Evolutionary conservation across 176 grass and related monocot species (phyloP), one percentile per base, ranked within the genome.

Genomic region (Musa acuminata): DNA sequence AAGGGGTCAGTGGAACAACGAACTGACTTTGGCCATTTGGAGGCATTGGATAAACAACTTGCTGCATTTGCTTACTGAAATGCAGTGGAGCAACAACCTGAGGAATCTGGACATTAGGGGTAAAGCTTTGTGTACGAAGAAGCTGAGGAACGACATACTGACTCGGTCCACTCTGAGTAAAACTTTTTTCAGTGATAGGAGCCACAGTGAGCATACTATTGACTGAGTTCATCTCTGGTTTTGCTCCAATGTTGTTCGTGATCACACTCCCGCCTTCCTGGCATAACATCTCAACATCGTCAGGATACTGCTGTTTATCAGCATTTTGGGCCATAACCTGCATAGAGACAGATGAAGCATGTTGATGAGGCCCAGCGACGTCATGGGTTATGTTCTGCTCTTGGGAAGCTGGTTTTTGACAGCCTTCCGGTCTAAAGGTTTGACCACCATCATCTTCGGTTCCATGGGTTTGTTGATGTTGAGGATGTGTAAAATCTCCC

Each of bases 1-100:
- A 64, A 73, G 59, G 60, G 64, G 73, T 73, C 29, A 75, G 80
- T 57, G 78, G 67, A 73, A 68, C 54, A 69, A 64, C 55, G 68
- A 87, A 87, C n/a, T 87, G 84, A 53, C 82, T 79, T 67, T 87
- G 87, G 66, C 83, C 70, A 71, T 71, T 77, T 73, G 77, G 62
- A 76, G 80, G 87, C 17, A 85, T 59, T 51, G 82, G 53, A 67
- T 81, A 87, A 54, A 65, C 62, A 49, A 73, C 77, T 79, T 89
- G 80, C 55, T 89, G 84, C 16, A 51, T 11, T 67, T 87, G 90
- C 66, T 43, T 80, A 83, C 60, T 87, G 11, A 78, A 81, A 73
- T 74, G 60, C 23, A 89, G 70, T 50, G 75, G 57, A 13, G 90
- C 75, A 16, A 75, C 53, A 77, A 11, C 13, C 49, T 86, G 80